Evolutionary conservation across 1,284 basidiomycete genomes (phyloP).

Genomic region (Vanrija sp.): DNA sequence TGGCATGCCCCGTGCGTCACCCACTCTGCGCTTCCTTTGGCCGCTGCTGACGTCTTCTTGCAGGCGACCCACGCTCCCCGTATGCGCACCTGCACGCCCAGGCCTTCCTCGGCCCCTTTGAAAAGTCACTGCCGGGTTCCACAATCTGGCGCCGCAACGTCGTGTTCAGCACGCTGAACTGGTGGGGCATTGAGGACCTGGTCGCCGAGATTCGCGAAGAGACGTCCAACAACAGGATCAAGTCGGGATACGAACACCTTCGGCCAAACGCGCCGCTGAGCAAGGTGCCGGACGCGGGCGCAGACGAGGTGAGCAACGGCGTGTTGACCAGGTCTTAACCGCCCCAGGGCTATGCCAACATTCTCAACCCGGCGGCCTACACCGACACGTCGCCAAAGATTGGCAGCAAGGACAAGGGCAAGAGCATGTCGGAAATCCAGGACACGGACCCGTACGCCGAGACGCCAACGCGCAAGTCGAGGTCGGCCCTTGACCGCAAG

Average conservation of each 20-base stretch:
- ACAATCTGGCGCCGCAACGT: constrained; percentile 43
- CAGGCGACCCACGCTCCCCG: constrained; percentile 43
- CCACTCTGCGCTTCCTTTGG: neutral
- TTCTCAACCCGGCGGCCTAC: constrained; percentile 25
- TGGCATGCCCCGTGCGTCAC: constrained; percentile 29
- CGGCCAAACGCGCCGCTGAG: constrained; percentile 34
- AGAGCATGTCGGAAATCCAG: neutral
- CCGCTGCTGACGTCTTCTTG: neutral
- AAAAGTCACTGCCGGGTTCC: constrained; percentile 34
- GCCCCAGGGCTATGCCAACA: constrained; percentile 32
- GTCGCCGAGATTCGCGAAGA: constrained; percentile 48
- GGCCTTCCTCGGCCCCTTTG: constrained; percentile 39
- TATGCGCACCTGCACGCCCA: constrained; percentile 46
- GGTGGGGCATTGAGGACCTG: constrained; percentile 47
- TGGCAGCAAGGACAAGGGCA: too few relatives aligned
- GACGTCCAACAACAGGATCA: constrained; percentile 45
- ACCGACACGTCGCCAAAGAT: neutral
- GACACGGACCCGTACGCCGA: neutral
- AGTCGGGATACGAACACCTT: constrained; percentile 39
- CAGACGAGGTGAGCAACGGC: constrained; percentile 22
- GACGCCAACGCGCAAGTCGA: neutral
- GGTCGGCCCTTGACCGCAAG: neutral
- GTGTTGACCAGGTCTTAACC: neutral
- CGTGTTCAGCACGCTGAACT: constrained; percentile 40
- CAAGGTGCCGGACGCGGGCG: constrained; percentile 41